These are phyloP conservation scores for Raddia distichophylla DNA, from an alignment of 176 grass and related monocot species.

Conservation along the genomic window DNA sequence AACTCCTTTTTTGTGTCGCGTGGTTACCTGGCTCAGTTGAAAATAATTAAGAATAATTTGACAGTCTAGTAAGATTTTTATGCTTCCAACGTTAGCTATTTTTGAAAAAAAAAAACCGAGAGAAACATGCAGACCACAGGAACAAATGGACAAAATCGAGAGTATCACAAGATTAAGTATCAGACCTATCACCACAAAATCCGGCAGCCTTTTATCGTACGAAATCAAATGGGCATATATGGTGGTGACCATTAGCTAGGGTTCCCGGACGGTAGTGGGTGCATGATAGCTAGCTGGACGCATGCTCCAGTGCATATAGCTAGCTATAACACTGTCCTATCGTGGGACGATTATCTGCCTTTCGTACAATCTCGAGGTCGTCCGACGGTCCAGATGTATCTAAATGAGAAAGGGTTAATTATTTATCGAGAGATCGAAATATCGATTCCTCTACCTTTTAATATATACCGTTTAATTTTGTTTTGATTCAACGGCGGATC, in stretches of 20 bases:
- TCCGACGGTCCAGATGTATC: no score
- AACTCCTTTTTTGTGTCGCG: neutral
- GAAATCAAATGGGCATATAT: slow-evolving; percentile 36
- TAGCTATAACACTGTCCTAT: no score
- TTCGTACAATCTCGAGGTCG: no score
- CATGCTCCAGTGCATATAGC: no score
- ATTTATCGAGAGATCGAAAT: no score
- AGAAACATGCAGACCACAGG: neutral
- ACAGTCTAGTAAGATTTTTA: neutral
- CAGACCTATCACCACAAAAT: neutral
- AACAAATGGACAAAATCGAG: neutral
- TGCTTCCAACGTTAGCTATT: neutral
- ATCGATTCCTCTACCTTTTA: no score
- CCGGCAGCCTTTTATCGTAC: slow-evolving; percentile 15
- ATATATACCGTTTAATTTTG: no score
- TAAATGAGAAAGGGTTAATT: no score
- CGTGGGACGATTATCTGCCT: no score
- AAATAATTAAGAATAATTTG: neutral
- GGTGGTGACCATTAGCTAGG: slow-evolving; percentile 22
- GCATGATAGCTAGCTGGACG: neutral
- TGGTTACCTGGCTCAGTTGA: neutral
- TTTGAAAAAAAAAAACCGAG: neutral
- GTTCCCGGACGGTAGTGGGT: slow-evolving; percentile 8
- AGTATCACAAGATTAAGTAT: slow-evolving; percentile 17
- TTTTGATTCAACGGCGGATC: no score